phyloP scores from a whole-genome alignment of 352 stramenopile species.

The Globisporangium echinulatum region DNA sequence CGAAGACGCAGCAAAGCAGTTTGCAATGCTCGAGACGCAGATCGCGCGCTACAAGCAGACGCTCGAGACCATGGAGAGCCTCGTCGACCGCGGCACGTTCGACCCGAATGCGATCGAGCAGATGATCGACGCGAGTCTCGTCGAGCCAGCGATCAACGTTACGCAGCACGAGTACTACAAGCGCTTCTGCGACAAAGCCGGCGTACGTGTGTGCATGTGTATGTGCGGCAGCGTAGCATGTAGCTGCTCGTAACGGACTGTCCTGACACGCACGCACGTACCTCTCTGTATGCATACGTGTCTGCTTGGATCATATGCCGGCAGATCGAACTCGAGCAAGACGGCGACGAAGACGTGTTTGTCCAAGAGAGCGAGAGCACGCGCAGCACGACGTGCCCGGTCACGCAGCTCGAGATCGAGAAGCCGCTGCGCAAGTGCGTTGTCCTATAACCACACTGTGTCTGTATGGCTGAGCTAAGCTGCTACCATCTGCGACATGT shows the following conservation, averaged over 20 bases:
- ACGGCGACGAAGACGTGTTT: slow-evolving; percentile 71
- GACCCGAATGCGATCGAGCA: slow-evolving; percentile 53
- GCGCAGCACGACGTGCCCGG: slow-evolving; percentile 66
- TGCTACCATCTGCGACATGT: background rate
- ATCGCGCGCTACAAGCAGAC: slow-evolving; percentile 62
- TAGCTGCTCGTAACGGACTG: background rate
- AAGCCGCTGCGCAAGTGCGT: slow-evolving; percentile 71
- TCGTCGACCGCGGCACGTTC: slow-evolving; percentile 43
- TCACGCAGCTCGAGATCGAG: slow-evolving; percentile 78
- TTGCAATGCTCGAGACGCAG: slow-evolving; percentile 55
- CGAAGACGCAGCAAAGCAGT: slow-evolving; percentile 67
- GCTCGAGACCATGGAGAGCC: slow-evolving; percentile 51
- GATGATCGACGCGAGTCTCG: slow-evolving; percentile 43
- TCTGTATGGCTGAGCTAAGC: background rate
- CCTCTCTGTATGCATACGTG: background rate
- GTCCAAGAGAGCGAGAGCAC: slow-evolving; percentile 77
- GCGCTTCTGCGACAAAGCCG: slow-evolving; percentile 67
- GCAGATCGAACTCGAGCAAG: slow-evolving; percentile 67
- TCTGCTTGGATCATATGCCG: background rate
- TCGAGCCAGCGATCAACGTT: slow-evolving; percentile 48
- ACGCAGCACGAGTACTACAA: slow-evolving; percentile 73
- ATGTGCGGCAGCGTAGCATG: background rate
- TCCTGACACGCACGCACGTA: background rate
- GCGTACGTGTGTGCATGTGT: slow-evolving; percentile 24
- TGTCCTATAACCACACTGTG: background rate